Evolutionary conservation across 495 filamentous ascomycete genomes (phyloP), one percentile per base, ranked within the genome.

Genomic region (Aeminium ludgeri): DNA sequence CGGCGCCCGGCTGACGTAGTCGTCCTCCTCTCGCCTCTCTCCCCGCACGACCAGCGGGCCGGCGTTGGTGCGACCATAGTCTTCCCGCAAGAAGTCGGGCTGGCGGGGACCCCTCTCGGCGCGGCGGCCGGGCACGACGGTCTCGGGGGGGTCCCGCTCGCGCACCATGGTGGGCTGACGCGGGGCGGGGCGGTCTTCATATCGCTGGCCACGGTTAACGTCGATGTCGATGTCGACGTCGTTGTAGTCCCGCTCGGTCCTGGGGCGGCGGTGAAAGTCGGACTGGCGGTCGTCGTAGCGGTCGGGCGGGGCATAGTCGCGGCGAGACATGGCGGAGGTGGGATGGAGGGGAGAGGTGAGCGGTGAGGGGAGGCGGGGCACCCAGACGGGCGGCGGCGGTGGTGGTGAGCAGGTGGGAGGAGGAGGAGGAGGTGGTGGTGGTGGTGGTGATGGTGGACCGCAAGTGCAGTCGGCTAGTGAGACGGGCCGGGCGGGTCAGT

Each of bases 81-180:
- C 70, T 10, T 72, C 68, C 37, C 63, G 60, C 11, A 73, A 51
- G 48, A 73, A 73, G 10, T 70, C 69, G 25, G 67, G 68, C n/a
- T 59, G 53, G 19, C 55, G 49, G 11, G 57, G 59, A 17, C 55
- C 56, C 11, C 54, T 49, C 19, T 55, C 60, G 18, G 54, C 52
- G 33, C 64, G 62, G 36, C 59, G 55, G 30, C 51, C 50, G 41
- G 38, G 49, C 33, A 56, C 48, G 19, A 60, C 57, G 11, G 57
- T 35, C 10, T 46, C 36, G n/a, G n/a, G n/a, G 4, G 20, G n/a
- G 12, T 39, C 50, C 31, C 46, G 38, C 36, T 45, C 50, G 25
- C 40, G 45, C 27, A 45, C 46, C 32, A 29, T n/a, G 23, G 41
- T 58, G 47, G 36, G 51, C 44, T 28, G 34, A 45, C 46, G 40